These are phyloP conservation scores for Solanum raphanifolium DNA, from an alignment of 257 asterid species.

Conservation along the genomic window DNA sequence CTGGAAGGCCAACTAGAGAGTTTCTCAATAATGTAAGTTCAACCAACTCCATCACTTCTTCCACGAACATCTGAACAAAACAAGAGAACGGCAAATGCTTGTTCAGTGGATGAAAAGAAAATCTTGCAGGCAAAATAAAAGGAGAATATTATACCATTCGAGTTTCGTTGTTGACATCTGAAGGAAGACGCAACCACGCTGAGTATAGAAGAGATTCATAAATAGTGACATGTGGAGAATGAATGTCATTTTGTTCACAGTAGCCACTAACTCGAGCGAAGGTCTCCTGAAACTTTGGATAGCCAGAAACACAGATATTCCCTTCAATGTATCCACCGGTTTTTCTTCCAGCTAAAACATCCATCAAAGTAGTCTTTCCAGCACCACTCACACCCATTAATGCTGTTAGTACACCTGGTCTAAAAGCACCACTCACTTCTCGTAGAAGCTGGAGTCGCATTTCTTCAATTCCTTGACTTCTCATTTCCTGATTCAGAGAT, in stretches of 20 bases:
- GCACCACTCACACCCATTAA: slow-evolving; percentile 71
- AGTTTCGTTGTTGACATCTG: slow-evolving; percentile 33
- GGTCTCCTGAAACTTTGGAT: slow-evolving; percentile 46
- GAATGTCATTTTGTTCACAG: slow-evolving; percentile 66
- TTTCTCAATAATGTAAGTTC: slow-evolving; percentile 38
- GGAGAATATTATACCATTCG: slow-evolving; percentile 25
- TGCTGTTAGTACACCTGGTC: slow-evolving; percentile 65
- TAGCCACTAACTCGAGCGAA: slow-evolving; percentile 68
- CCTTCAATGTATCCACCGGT: slow-evolving; percentile 67
- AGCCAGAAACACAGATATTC: slow-evolving; percentile 49
- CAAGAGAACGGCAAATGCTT: background rate
- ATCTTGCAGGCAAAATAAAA: background rate
- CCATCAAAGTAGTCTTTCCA: slow-evolving; percentile 66
- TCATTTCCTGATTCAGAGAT: slow-evolving; percentile 43
- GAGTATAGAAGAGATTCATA: slow-evolving; percentile 55
- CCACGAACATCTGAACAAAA: slow-evolving; percentile 52
- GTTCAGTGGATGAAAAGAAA: background rate
- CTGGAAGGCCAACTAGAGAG: slow-evolving; percentile 57
- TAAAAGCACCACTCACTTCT: slow-evolving; percentile 55
- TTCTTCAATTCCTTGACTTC: slow-evolving; percentile 47
- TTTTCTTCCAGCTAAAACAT: slow-evolving; percentile 63
- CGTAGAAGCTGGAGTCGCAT: slow-evolving; percentile 40
- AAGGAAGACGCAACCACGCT: slow-evolving; percentile 62
- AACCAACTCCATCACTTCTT: slow-evolving; percentile 66
- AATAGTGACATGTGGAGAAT: slow-evolving; percentile 63